A percentile compares a stretch with the other conserved stretches of the same genome.
Evolutionary conservation across 495 filamentous ascomycete genomes (phyloP).

Genomic region (Aspergillus conjunctus): DNA sequence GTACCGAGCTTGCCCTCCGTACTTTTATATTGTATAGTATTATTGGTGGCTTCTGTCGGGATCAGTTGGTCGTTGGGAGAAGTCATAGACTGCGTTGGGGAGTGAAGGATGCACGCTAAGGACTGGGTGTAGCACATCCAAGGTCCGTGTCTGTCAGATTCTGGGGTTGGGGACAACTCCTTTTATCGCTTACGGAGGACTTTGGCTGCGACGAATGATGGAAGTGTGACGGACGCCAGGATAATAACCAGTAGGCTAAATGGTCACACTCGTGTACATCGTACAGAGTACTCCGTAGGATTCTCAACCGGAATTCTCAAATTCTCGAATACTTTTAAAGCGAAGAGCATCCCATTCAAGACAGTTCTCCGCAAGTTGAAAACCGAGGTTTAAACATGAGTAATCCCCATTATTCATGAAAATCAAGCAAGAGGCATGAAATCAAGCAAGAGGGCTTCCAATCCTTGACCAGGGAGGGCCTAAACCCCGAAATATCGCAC

Average conservation of each 20-base stretch:
- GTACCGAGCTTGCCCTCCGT: too few relatives aligned
- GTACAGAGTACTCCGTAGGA: not conserved
- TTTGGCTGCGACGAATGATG: not conserved
- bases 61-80: not conserved
- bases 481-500: not conserved
- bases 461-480: not conserved
- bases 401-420: not conserved
- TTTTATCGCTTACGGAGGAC: not conserved
- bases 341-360: too few relatives aligned
- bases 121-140: constrained; percentile 3
- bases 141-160: too few relatives aligned
- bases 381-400: too few relatives aligned
- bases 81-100: constrained; percentile 1
- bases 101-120: constrained; percentile 16
- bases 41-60: not conserved
- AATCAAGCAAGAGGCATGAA: constrained; percentile 2
- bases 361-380: too few relatives aligned
- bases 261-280: not conserved
- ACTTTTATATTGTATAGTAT: too few relatives aligned
- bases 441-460: not conserved
- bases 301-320: too few relatives aligned
- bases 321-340: too few relatives aligned
- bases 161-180: not conserved
- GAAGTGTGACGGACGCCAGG: not conserved
- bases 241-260: not conserved